Base-by-base conservation (phyloP, 495 filamentous ascomycete genomes). In the Neurospora cerealis region DNA sequence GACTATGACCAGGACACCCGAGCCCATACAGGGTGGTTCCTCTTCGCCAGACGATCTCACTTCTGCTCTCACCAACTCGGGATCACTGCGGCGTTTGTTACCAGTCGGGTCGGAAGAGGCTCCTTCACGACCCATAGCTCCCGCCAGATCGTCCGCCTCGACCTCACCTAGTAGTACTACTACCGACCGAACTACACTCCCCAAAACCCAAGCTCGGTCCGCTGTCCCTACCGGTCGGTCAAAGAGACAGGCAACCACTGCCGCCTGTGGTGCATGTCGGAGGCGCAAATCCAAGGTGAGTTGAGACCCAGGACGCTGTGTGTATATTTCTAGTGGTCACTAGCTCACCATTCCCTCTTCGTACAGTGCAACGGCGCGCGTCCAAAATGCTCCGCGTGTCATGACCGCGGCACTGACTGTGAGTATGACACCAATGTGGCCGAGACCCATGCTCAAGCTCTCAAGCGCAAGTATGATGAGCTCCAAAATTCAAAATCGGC, bases 201-300 rank as follows among this genome's bases (percentile, higher is more conserved):
- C 54, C 54, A 66, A 66, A 36, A 66, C 15, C 13, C 54, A 66
- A 17, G 54, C 19, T 24, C 40, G 32, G 36, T 70, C 60, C 72
- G 54, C 41, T 41, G 48, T 40, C n/a, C 37, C 71, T 21, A n/a
- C 74, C 34, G 28, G 39, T 60, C 69, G 73, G 6, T 70, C 71
- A 40, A 78, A 75, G 76, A 82, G 83, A 62, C 85, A 86, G 42
- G 83, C 88, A 3, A 86, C 78, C 9, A 77, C 86, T 4, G 85
- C 85, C 5, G 87, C 87, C 1, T 89, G 87, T 71, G 81, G 87
- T 37, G 83, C 87, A 1, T 89, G 87, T 75, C 80, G 87, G 40
- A 87, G 81, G 73, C 81, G 87, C 54, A 89, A 89, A 72, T 87
- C 85, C 40, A 89, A 87, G 82, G 87, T 87, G 73, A 6, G 81